These are phyloP conservation scores for Capsicum pubescens DNA, from an alignment of 257 asterid genomes.

Conservation along the genomic window DNA sequence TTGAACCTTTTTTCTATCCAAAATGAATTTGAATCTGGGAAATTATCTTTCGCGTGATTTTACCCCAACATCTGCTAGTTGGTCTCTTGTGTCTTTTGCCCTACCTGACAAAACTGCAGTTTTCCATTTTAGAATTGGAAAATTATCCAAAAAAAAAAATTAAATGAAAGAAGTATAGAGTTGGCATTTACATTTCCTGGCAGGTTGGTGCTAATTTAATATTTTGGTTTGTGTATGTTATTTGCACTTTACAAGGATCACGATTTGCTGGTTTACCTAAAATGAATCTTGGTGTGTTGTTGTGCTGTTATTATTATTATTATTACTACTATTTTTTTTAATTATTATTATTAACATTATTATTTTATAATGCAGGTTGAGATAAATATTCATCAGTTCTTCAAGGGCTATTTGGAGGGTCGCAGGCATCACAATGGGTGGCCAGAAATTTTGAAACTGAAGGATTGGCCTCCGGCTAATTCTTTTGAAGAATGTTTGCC, in stretches of 20 bases:
- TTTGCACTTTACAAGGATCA: constrained; percentile 6
- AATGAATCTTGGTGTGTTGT: background rate
- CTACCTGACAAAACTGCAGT: constrained; percentile 2
- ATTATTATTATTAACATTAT: background rate
- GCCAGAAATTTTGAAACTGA: constrained; percentile 84
- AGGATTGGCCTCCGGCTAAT: constrained; percentile 94
- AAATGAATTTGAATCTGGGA: constrained; percentile 17
- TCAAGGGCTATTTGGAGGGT: constrained; percentile 79
- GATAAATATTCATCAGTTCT: constrained; percentile 68
- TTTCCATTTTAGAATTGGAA: background rate
- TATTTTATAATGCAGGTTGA: constrained; percentile 58
- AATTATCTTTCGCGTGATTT: constrained; percentile 14
- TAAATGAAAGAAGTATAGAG: background rate
- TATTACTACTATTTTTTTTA: background rate
- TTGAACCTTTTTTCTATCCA: background rate
- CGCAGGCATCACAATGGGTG: constrained; percentile 62
- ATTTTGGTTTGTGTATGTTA: constrained; percentile 18
- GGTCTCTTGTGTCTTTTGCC: constrained; percentile 18
- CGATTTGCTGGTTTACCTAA: constrained; percentile 2
- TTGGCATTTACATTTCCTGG: constrained; percentile 16
- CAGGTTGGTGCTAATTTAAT: background rate
- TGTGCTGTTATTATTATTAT: background rate
- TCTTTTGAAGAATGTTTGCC: constrained; percentile 80
- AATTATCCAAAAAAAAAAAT: background rate
- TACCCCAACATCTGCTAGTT: constrained; percentile 1